These are phyloP conservation scores for Drosera spatulata DNA, from an alignment of 179 eudicot genomes.

Conservation along the genomic window DNA sequence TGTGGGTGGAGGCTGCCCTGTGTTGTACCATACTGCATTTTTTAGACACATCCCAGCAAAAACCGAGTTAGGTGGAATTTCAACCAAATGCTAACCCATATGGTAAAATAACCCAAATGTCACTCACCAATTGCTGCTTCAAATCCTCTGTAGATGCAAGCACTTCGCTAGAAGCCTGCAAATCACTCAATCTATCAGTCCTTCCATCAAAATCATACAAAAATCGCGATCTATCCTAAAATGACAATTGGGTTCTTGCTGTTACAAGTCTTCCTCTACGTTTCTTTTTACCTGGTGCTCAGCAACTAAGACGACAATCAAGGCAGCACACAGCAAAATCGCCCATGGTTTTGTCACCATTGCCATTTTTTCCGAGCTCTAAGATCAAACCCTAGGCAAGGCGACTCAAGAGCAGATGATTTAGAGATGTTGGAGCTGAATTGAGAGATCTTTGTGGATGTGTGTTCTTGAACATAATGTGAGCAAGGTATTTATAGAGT, in stretches of 20 bases:
- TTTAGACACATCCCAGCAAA: neutral
- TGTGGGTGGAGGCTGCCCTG: constrained; percentile 33
- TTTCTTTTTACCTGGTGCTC: constrained; percentile 16
- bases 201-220: no score
- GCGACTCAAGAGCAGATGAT: neutral
- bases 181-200: neutral
- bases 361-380: constrained; percentile 6
- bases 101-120: no score
- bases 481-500: constrained; percentile 19
- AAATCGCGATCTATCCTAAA: no score
- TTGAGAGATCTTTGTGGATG: neutral
- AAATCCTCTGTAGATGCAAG: constrained; percentile 5
- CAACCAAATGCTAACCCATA: no score
- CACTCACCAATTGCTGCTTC: constrained; percentile 12
- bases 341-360: constrained; percentile 12
- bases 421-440: neutral
- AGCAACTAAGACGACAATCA: constrained; percentile 15
- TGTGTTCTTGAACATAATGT: constrained; percentile 5
- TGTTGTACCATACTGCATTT: constrained; percentile 20
- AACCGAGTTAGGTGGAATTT: neutral
- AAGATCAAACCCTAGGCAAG: neutral
- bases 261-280: no score
- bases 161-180: constrained; percentile 16
- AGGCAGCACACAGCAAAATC: constrained; percentile 14
- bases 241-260: no score